Percentiles rank a stretch among this genome's conserved stretches.
These are phyloP conservation scores for Fusarium mexicanum DNA, from an alignment of 2,329 filamentous ascomycete species.

Conservation along the genomic window DNA sequence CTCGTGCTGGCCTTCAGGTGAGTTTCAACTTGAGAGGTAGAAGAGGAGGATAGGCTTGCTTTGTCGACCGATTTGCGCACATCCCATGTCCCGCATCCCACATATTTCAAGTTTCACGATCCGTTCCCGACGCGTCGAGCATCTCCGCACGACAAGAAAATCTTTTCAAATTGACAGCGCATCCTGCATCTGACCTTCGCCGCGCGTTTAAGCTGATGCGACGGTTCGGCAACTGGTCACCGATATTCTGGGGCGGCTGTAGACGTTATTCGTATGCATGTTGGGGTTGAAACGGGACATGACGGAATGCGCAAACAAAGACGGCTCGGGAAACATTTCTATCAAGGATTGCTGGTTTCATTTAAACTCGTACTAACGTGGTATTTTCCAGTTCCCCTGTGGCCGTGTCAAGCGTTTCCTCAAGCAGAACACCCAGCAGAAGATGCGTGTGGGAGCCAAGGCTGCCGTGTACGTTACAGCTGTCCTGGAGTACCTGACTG, in stretches of 20 bases:
- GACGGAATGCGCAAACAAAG: conserved; percentile 24
- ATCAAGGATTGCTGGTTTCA: conserved; percentile 5
- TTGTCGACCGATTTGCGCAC: conserved; percentile 38
- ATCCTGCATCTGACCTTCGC: background rate
- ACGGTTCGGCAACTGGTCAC: conserved; percentile 1
- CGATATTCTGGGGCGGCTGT: conserved; percentile 10
- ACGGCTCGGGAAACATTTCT: conserved; percentile 13
- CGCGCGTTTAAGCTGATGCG: conserved; percentile 18
- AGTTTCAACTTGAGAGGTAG: conserved; percentile 49
- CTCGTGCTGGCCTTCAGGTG: conserved; percentile 95
- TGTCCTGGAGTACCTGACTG: conserved; percentile 96
- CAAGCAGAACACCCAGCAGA: conserved; percentile 99
- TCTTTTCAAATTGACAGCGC: conserved; percentile 23
- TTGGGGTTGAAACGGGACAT: conserved; percentile 21
- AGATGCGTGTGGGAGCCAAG: conserved; percentile 99
- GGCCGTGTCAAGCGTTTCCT: conserved; percentile 99
- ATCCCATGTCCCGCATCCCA: conserved; percentile 41
- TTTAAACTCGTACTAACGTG: conserved; percentile 35
- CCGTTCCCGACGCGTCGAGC: conserved; percentile 38
- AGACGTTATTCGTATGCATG: conserved; percentile 8
- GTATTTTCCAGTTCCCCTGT: conserved; percentile 82
- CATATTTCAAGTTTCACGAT: conserved; percentile 35
- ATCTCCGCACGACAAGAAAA: conserved; percentile 38
- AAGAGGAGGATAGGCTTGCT: conserved; percentile 17
- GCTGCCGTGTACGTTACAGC: conserved; percentile 98